These are phyloP conservation scores for Beauveria caledonica DNA, from an alignment of 2,329 filamentous ascomycete species.

Conservation along the genomic window DNA sequence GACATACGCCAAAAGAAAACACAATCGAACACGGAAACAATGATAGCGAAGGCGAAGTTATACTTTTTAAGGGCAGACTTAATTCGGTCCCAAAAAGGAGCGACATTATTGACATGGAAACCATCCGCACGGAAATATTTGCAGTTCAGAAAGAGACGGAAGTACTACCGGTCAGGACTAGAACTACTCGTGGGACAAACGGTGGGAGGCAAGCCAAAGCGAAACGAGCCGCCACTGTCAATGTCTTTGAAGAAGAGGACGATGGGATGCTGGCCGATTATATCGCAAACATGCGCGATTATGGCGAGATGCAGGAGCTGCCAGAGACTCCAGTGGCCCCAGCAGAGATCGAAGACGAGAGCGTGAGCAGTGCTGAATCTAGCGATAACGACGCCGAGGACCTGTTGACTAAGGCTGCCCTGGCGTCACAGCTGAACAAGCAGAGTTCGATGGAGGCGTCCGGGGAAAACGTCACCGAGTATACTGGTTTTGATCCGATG, in stretches of 20 bases:
- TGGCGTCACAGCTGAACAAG: slow-evolving; percentile 14
- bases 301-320: slow-evolving; percentile 50
- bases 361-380: background rate
- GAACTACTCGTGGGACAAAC: slow-evolving; percentile 16
- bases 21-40: slow-evolving; percentile 14
- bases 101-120: slow-evolving; percentile 16
- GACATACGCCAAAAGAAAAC: background rate
- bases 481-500: slow-evolving; percentile 75
- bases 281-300: slow-evolving; percentile 54
- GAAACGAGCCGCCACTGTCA: slow-evolving; percentile 1
- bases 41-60: slow-evolving; percentile 63
- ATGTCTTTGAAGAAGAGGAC: slow-evolving; percentile 30
- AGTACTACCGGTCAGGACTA: background rate
- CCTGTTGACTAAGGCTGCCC: background rate
- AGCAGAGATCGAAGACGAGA: background rate
- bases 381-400: background rate
- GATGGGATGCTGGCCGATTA: slow-evolving; percentile 60
- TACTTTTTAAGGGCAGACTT: slow-evolving; percentile 52
- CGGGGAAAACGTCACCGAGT: slow-evolving; percentile 20
- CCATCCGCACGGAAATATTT: slow-evolving; percentile 26
- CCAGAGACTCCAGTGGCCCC: background rate
- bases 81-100: background rate
- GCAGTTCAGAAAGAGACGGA: slow-evolving; percentile 19
- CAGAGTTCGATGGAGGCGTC: slow-evolving; percentile 30
- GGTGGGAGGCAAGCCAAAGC: slow-evolving; percentile 13